These are phyloP conservation scores for Alternaria solani DNA, from an alignment of 2,329 filamentous ascomycete species.

Conservation along the genomic window DNA sequence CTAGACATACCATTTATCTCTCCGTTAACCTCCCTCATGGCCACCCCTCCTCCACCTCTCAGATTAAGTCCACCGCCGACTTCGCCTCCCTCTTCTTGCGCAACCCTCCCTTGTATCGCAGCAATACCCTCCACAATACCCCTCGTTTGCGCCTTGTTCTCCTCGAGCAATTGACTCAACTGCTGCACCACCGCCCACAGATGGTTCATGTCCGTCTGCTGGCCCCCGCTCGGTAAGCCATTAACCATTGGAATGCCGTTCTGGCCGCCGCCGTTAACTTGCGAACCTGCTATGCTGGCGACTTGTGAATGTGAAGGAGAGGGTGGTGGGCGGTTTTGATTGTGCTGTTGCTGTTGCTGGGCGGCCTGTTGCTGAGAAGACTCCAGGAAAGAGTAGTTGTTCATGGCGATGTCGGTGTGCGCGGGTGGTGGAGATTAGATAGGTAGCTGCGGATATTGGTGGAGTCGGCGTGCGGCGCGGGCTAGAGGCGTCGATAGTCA, in stretches of 20 bases:
- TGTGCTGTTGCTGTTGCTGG: conserved; percentile 18
- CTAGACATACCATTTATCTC: conserved; percentile 42
- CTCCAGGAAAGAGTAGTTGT: conserved; percentile 50
- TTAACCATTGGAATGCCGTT: conserved; percentile 52
- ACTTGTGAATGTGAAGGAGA: conserved; percentile 42
- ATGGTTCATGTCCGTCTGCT: conserved; percentile 55
- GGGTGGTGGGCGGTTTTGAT: conserved; percentile 44
- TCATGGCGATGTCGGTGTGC: conserved; percentile 35
- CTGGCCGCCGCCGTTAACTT: conserved; percentile 42
- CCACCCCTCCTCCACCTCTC: conserved; percentile 14
- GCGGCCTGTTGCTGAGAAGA: conserved; percentile 23
- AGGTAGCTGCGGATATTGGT: conserved; percentile 14
- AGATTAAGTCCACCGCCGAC: conserved; percentile 11
- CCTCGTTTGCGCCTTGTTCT: conserved; percentile 50
- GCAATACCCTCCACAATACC: conserved; percentile 51
- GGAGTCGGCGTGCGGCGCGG: conserved; percentile 20
- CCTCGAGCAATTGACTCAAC: conserved; percentile 50
- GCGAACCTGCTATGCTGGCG: conserved; percentile 26
- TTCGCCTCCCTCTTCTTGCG: conserved; percentile 43
- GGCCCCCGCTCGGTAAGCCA: conserved; percentile 50
- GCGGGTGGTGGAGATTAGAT: conserved; percentile 19
- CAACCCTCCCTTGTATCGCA: conserved; percentile 47
- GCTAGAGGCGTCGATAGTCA: conserved; percentile 11
- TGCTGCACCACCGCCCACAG: conserved; percentile 54
- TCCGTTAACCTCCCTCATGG: conserved; percentile 46